Evolutionary conservation across 2,329 filamentous ascomycete species (phyloP).

Genomic region (Mollisia scopiformis): DNA sequence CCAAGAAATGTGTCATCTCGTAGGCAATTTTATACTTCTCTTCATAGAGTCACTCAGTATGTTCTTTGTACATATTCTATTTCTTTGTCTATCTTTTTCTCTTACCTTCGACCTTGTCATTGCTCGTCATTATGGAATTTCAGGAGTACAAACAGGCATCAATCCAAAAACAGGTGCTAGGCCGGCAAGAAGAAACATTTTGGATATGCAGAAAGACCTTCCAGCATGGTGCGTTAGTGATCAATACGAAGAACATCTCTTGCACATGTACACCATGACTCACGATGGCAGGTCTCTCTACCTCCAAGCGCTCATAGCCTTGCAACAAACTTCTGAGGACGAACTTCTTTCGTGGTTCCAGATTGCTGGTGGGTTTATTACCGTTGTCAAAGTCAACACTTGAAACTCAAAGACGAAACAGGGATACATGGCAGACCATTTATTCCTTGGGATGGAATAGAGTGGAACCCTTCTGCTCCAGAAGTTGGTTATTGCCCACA

Average conservation of each 20-base stretch:
- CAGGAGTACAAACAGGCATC: constrained; percentile 26
- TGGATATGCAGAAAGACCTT: constrained; percentile 26
- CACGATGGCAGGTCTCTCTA: constrained; percentile 25
- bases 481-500: constrained; percentile 35
- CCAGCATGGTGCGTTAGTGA: constrained; percentile 18
- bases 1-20: background rate
- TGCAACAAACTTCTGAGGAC: constrained; percentile 19
- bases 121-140: constrained; percentile 11
- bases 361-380: constrained; percentile 11
- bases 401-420: background rate
- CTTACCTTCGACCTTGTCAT: background rate
- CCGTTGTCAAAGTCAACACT: background rate
- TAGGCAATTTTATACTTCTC: background rate
- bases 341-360: constrained; percentile 30
- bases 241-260: background rate
- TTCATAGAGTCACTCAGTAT: background rate
- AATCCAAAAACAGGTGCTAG: constrained; percentile 17
- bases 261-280: background rate
- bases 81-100: background rate
- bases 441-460: constrained; percentile 29
- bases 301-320: constrained; percentile 25
- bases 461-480: constrained; percentile 11
- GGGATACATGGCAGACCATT: constrained; percentile 30
- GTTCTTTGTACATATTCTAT: background rate
- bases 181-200: constrained; percentile 28